Base-by-base conservation (phyloP, 2,329 filamentous ascomycete species). In the Exophiala dermatitidis region DNA sequence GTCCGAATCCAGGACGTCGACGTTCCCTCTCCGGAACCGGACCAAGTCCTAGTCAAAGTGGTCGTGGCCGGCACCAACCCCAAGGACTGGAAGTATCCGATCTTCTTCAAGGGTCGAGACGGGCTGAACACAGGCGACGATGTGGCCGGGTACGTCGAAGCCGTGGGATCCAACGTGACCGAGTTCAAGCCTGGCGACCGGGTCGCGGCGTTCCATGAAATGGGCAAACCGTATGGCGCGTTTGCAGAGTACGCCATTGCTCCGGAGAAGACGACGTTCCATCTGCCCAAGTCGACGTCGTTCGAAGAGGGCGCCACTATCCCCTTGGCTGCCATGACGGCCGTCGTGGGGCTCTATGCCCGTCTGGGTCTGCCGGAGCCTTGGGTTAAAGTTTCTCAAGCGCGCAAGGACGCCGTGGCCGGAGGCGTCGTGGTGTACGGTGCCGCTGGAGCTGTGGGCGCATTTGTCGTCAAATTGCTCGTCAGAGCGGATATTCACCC, bases 381-480 rank as follows among this genome's bases (percentile, higher is more conserved):
- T 7, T 62, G 55, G 54, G 58, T 54, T 7, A 9, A 29, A 28
- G 56, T 50, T 1, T 56, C 53, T n/a, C 48, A 56, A 43, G 56
- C 58, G 5, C 41, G 58, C 7, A 50, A 57, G 8, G 56, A 55
- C 36, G 56, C 53, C 4, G 6, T 41, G 30, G 44, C 41, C 1
- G 60, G 60, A 5, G 60, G 71, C 2, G 67, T 75, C 8, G 65
- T 81, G 45, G 74, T 82, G 57, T 82, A 83, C 65, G 77, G 79
- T 32, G 78, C 74, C 0, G 72, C 77, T 1, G 75, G 75, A 0
- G 74, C 81, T 0, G 80, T 84, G 1, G 82, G 82, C 5, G 69
- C 77, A 3, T 84, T 79, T 60, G 76, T 75, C 0, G 67, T 84
- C 41, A 80, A 85, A 63, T 70, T 84, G 7, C 80, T 80, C 5